A percentile compares a stretch with the other conserved stretches of the same genome.
These are phyloP conservation scores for Suillus plorans DNA, from an alignment of 768 basidiomycete species.

Conservation along the genomic window DNA sequence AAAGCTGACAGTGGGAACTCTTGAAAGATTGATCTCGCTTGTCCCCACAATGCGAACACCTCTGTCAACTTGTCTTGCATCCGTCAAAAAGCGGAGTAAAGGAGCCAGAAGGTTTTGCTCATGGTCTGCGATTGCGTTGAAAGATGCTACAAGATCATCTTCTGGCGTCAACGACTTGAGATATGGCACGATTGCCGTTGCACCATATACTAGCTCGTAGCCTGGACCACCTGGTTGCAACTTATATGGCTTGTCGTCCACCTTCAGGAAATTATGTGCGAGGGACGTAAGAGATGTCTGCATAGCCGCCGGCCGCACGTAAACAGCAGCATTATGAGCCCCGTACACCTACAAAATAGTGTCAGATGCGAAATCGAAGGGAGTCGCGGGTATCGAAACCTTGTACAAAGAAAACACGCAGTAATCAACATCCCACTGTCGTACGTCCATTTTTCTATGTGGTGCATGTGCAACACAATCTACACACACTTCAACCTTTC, in stretches of 20 bases:
- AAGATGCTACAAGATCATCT: conserved; percentile 48
- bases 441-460: conserved; percentile 69
- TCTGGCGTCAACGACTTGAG: conserved; percentile 57
- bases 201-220: conserved; percentile 66
- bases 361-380: neutral
- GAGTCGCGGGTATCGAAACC: conserved; percentile 34
- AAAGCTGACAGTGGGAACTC: conserved; percentile 73
- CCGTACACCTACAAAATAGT: conserved; percentile 59
- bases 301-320: conserved; percentile 53
- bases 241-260: conserved; percentile 50
- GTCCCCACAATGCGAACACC: conserved; percentile 72
- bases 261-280: conserved; percentile 68
- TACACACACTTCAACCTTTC: conserved; percentile 64
- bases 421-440: conserved; percentile 77
- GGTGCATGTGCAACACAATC: conserved; percentile 84
- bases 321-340: conserved; percentile 67
- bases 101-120: conserved; percentile 58
- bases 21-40: conserved; percentile 38
- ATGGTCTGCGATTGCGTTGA: conserved; percentile 56
- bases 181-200: conserved; percentile 62
- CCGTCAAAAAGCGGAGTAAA: conserved; percentile 55
- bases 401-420: conserved; percentile 75
- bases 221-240: conserved; percentile 74
- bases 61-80: conserved; percentile 45
- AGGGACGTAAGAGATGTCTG: conserved; percentile 53